Base-by-base conservation (phyloP, 1,284 basidiomycete genomes). In the Fistulina hepatica region DNA sequence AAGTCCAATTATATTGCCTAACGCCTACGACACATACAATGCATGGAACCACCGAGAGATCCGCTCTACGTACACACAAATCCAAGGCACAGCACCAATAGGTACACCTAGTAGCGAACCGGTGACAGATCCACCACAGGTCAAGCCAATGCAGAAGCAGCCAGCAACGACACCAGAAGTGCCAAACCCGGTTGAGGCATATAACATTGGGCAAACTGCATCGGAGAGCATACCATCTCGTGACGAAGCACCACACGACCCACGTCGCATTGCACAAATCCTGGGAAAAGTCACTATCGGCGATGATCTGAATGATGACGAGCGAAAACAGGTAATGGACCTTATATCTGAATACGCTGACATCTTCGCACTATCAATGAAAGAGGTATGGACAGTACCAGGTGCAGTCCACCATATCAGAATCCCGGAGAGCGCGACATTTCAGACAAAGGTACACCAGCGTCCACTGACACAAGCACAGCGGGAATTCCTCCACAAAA, bases 391-490 rank as follows among this genome's bases (percentile, higher is more conserved):
- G 0, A 15, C 40, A 4, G 47, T 57, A 0, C 12, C 34, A 16
- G 54, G 51, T 0, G 48, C 51, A 4, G 34, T 36, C 2, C 51
- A 56, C 32, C 36, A 33, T 13, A 35, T 52, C 7, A 45, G 55
- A 25, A 46, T 56, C 7, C 48, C 47, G 0, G 22, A 32, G 6
- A 48, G 41, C 10, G 12, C 44, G 10, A 49, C 16, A 9, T 55
- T 57, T 41, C 36, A 34, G 8, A 50, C 46, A 2, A 52, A 52
- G 30, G 46, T 55, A 0, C 25, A 49, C 19, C 55, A 55, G 33
- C 35, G 43, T 9, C 47, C 52, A 1, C 41, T 60, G 0, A 55
- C 51, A 9, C 49, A 46, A 33, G 51, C 54, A 7, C 58, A 64
- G 41, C 35, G 39, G 3, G 37, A 41, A 12, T 62, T 48, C 41